Base-by-base conservation (phyloP, 2,329 filamentous ascomycete species). In the Beauveria caledonica region DNA sequence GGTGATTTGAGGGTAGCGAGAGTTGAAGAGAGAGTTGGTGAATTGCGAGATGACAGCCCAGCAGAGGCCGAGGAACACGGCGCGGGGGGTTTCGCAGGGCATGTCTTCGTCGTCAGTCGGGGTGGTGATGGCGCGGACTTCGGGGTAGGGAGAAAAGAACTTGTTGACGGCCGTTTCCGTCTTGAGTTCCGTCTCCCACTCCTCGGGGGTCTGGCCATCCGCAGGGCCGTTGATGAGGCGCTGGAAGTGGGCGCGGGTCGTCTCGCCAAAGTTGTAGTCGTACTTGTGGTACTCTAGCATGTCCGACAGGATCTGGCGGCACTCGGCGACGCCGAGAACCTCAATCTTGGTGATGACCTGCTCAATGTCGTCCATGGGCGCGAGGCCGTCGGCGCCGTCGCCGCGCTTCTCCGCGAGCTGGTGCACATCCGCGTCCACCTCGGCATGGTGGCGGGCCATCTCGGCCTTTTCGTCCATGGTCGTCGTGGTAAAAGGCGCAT, bases 281-380 rank as follows among this genome's bases (percentile, higher is more conserved):
- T 66, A 67, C 50, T 67, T 64, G 46, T 68, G 66, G 21, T 64
- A 46, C 44, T 65, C 61, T 39, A 68, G 63, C 13, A 67, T 49
- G 3, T 63, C n/a, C 17, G 49, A 36, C 8, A 66, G 56, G 21
- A 68, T 68, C 17, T 60, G 57, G n/a, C 57, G 62, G 33, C 63
- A 63, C 57, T 67, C 65, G 10, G 64, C 61, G 33, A 67, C 58
- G 11, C 60, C 64, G 57, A 68, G 54, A 7, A 62, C 56, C 5
- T 65, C 60, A 40, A 68, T 65, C 59, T 67, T 66, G 50, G 64
- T 64, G 58, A 67, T 65, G 55, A 68, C 64, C 50, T 64, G 64
- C 51, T 66, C 63, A 27, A 67, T 64, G 55, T 68, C 66, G 51
- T 66, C 65, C 3, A 66, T 29, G 1, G 66, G 66, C 4, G 66